Evolutionary conservation across 306 rosid species (phyloP).

Genomic region (Crataegus laevigata): DNA sequence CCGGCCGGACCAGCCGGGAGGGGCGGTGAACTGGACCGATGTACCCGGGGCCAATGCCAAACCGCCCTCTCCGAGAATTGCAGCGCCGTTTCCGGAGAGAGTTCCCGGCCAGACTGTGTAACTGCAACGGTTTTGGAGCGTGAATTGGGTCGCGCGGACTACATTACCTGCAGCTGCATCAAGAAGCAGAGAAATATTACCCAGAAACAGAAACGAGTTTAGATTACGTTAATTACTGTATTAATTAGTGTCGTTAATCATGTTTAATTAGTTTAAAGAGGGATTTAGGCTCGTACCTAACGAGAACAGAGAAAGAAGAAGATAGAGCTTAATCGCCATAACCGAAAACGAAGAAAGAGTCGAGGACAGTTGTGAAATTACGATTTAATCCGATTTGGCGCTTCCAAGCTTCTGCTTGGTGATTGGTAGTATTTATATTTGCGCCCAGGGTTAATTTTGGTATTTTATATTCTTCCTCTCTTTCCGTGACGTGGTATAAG

Average conservation of each 20-base stretch:
- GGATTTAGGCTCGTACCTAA: background rate
- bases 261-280: background rate
- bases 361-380: background rate
- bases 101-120: slow-evolving; percentile 77
- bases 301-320: background rate
- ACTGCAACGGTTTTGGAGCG: slow-evolving; percentile 53
- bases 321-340: slow-evolving; percentile 19
- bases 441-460: background rate
- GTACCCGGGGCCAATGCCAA: slow-evolving; percentile 40
- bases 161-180: slow-evolving; percentile 23
- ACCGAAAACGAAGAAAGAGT: background rate
- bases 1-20: slow-evolving; percentile 82
- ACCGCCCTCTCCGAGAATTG: slow-evolving; percentile 56
- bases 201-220: background rate
- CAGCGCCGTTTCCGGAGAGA: slow-evolving; percentile 59
- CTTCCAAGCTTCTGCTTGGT: background rate
- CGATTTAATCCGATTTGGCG: background rate
- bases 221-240: background rate
- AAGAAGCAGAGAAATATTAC: background rate
- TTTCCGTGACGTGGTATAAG: background rate
- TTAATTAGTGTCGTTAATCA: background rate
- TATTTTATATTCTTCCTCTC: background rate
- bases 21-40: slow-evolving; percentile 34
- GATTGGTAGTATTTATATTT: background rate
- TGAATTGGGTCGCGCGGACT: slow-evolving; percentile 40